Conservation (phyloP, 2,329 filamentous ascomycete species). For the Phialophora tarda region DNA sequence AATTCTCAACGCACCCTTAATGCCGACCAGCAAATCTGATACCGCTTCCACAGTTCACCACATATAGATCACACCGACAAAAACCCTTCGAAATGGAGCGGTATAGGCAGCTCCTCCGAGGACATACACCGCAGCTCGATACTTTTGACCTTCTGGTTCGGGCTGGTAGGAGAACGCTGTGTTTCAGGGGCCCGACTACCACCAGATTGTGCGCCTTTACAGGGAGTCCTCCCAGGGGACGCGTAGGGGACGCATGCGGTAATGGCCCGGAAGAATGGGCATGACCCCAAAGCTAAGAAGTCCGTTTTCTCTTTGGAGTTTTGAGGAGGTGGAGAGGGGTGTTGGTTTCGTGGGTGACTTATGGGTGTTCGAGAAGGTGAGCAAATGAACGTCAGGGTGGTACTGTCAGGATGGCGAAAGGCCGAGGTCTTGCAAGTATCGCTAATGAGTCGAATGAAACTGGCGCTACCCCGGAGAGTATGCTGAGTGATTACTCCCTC, state of each 20-base stretch:
- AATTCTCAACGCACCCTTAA: not conserved
- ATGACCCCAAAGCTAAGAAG: not conserved
- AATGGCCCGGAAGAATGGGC: not conserved
- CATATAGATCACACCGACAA: not conserved
- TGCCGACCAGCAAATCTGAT: not conserved
- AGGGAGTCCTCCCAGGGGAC: not conserved
- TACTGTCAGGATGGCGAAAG: not conserved
- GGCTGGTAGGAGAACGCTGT: not conserved
- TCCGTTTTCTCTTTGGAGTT: not conserved
- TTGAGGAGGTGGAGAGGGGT: not conserved
- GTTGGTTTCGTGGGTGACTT: not conserved
- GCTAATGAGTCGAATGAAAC: no score
- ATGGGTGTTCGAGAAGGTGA: not conserved
- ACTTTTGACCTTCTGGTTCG: not conserved
- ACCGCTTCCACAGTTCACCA: not conserved
- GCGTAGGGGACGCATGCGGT: not conserved
- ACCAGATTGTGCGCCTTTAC: not conserved
- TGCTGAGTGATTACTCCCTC: no score
- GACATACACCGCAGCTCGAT: not conserved
- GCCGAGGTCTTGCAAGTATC: no score
- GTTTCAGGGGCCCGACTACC: not conserved
- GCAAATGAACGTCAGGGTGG: not conserved
- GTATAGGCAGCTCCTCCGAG: not conserved
- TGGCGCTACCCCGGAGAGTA: no score
- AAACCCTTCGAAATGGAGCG: not conserved